Evolutionary conservation across 2,329 filamentous ascomycete species (phyloP).

Genomic region (Exophiala dermatitidis): DNA sequence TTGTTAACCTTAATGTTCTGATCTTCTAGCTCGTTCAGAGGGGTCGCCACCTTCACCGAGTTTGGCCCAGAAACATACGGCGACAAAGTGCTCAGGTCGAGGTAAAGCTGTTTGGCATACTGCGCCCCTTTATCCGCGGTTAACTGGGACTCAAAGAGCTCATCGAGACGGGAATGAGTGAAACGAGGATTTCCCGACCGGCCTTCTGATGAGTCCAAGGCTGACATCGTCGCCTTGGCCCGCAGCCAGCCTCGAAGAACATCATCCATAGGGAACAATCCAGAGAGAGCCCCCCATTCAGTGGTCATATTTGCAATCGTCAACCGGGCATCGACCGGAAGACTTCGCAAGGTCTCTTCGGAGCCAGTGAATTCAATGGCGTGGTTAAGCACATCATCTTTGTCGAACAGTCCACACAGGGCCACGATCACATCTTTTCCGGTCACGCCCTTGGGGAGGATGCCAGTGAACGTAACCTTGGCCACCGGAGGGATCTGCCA

Average conservation of each 20-base stretch:
- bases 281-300: constrained; percentile 45
- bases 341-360: constrained; percentile 64
- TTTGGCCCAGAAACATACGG: constrained; percentile 85
- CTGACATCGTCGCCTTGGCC: constrained; percentile 64
- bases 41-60: constrained; percentile 79
- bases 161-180: constrained; percentile 64
- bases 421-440: constrained; percentile 94
- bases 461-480: constrained; percentile 68
- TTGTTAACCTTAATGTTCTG: constrained; percentile 73
- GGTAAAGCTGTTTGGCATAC: constrained; percentile 76
- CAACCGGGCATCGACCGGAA: constrained; percentile 65
- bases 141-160: constrained; percentile 60
- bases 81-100: constrained; percentile 75
- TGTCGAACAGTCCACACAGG: constrained; percentile 76
- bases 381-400: constrained; percentile 85
- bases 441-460: constrained; percentile 69
- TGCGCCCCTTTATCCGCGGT: constrained; percentile 66
- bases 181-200: constrained; percentile 52
- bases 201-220: constrained; percentile 45
- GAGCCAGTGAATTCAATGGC: constrained; percentile 80
- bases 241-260: constrained; percentile 67
- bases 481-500: constrained; percentile 82
- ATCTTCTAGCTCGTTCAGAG: constrained; percentile 63
- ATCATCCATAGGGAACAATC: constrained; percentile 72
- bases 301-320: constrained; percentile 44